phyloP scores from a whole-genome alignment of 2,329 filamentous ascomycete genomes.

The Colletotrichum sp. region DNA sequence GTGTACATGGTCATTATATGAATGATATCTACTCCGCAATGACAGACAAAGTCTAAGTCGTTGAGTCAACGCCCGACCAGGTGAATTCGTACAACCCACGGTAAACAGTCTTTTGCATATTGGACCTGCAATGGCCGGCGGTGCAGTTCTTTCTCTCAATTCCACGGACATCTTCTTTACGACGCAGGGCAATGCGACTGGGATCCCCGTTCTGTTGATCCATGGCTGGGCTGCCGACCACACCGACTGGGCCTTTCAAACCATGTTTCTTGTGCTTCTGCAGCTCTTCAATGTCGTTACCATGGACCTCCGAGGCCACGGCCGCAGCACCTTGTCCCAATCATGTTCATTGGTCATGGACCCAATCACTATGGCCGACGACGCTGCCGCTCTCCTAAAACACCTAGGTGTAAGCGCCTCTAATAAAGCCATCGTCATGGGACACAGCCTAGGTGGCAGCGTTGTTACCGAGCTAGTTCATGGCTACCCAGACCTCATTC shows the following conservation, averaged over 20 bases:
- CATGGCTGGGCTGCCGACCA: neutral
- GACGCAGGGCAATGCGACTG: neutral
- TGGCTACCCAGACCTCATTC: neutral
- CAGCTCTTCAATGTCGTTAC: neutral
- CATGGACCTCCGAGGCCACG: neutral
- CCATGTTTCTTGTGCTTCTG: neutral
- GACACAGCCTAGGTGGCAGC: neutral
- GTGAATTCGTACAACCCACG: neutral
- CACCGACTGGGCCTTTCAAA: neutral
- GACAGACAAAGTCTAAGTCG: neutral
- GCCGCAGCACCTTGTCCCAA: neutral
- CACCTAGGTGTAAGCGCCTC: neutral
- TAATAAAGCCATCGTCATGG: neutral
- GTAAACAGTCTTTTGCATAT: neutral
- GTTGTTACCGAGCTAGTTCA: neutral
- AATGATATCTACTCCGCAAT: fast-evolving
- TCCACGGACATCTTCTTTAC: neutral
- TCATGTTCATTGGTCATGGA: neutral
- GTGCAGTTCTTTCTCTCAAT: neutral
- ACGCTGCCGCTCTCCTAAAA: neutral
- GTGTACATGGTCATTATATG: neutral
- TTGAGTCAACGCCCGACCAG: neutral
- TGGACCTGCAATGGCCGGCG: neutral
- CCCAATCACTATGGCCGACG: neutral
- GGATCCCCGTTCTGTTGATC: neutral